Evolutionary conservation across 257 asterid genomes (phyloP), one percentile per base, ranked within the genome.

Genomic region (Solanum raphanifolium): DNA sequence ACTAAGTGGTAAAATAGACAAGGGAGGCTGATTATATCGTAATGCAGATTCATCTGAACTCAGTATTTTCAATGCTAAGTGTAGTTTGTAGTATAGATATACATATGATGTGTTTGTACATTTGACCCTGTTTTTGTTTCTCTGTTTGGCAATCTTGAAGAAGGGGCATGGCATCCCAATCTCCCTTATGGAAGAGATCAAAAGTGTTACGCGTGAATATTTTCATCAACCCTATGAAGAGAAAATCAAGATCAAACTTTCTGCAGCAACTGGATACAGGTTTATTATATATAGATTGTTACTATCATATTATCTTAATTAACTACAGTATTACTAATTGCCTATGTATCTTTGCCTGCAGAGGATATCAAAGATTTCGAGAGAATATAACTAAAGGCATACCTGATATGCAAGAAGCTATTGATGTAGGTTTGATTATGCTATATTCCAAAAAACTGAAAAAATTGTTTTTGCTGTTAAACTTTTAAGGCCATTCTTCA

Each of bases 391-490:
- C 99, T 29, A 92, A 95, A 91, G 99, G 99, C 65, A 88, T 92
- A 31, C 96, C 96, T 5, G 99, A 97, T 90, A 90, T 91, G 95
- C 99, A 97, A 21, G 99, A 97, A 94, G 99, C 99, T 73, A 94
- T 97, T 74, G 99, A 97, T 91, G 99, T 97, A 93, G 83, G 98
- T 90, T 55, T 55, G 65, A 55, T 55, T 48, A 5, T 48, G 21
- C 58, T 48, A 48, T 48, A 48, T 21, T 48, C 7, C 0, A 13
- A 55, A 6, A 18, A 55, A 52, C 13, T 21, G 12, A 58, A 58
- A 21, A 58, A 21, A 58, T 1, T 58, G 21, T 13, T 36, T 36
- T 76, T 76, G 32, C 35, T 76, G 12, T n/a, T 76, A 13, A 65
- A n/a, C 72, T 65, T 65, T 65, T 2, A 38, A 76, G 12, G 27